These are phyloP conservation scores for Hyphochytrium catenoides DNA, from an alignment of 352 stramenopile species.

Conservation along the genomic window DNA sequence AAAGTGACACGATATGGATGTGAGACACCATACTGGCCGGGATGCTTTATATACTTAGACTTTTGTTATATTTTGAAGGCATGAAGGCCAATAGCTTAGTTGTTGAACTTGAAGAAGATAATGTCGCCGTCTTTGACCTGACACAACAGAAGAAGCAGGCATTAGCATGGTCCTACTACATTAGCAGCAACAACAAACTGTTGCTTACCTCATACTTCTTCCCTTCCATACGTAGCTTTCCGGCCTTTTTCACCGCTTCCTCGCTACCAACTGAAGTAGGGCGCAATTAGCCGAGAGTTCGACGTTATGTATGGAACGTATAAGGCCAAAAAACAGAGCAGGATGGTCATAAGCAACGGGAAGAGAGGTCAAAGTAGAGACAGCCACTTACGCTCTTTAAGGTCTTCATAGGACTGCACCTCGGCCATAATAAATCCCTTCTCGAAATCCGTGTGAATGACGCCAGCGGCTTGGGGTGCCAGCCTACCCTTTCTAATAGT, in stretches of 20 bases:
- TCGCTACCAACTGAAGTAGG: slow-evolving; percentile 31
- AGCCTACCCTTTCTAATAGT: slow-evolving; percentile 91
- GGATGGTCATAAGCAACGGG: no score
- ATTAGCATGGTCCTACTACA: background rate
- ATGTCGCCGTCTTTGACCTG: slow-evolving; percentile 55
- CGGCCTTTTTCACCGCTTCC: slow-evolving; percentile 63
- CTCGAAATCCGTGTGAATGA: slow-evolving; percentile 99
- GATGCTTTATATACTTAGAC: no score
- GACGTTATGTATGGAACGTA: no score
- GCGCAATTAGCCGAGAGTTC: slow-evolving; percentile 4
- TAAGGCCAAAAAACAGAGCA: no score
- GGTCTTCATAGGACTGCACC: slow-evolving; percentile 56
- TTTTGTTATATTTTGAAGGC: no score
- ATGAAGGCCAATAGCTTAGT: no score
- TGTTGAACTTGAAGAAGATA: slow-evolving; percentile 80
- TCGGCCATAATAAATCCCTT: slow-evolving; percentile 95
- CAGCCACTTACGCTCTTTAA: slow-evolving; percentile 65
- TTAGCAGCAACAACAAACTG: background rate
- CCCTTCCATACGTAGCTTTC: slow-evolving; percentile 62
- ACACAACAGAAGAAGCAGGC: no score
- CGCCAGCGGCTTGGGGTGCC: slow-evolving; percentile 89
- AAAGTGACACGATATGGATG: no score
- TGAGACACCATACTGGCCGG: no score
- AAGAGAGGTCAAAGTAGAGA: no score
- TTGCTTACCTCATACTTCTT: slow-evolving; percentile 58